A percentile compares a stretch with the other conserved stretches of the same genome.
phyloP scores from a whole-genome alignment of 805 yeast genomes.

The Ogataea zsoltii region DNA sequence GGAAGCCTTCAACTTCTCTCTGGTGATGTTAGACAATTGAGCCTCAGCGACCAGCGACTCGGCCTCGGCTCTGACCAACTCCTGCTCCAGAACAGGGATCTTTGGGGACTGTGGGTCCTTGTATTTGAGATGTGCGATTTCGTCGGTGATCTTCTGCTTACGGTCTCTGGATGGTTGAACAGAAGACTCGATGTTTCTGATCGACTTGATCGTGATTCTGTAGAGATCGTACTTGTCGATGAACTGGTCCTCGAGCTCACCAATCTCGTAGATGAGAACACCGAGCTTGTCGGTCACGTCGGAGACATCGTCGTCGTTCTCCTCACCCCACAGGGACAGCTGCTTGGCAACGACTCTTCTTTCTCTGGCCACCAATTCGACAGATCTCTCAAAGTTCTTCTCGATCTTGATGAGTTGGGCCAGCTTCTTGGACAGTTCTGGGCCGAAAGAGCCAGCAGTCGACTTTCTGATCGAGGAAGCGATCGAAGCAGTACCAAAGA shows the following conservation, averaged over 20 bases:
- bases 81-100: conserved; percentile 94
- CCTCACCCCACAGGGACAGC: conserved; percentile 96
- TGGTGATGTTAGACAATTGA: conserved; percentile 95
- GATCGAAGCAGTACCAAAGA: conserved; percentile 74
- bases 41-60: conserved; percentile 99
- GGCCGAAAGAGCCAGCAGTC: conserved; percentile 91
- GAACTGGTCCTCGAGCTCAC: conserved; percentile 97
- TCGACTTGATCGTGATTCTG: conserved; percentile 90
- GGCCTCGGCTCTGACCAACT: conserved; percentile 98
- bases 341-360: conserved; percentile 96
- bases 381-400: conserved; percentile 90
- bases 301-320: conserved; percentile 94
- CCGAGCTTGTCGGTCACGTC: conserved; percentile 98
- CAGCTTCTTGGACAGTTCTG: conserved; percentile 90
- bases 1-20: conserved; percentile 97
- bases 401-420: conserved; percentile 93
- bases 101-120: conserved; percentile 98
- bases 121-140: conserved; percentile 96
- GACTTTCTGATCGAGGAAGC: conserved; percentile 72
- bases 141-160: conserved; percentile 95
- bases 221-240: conserved; percentile 98
- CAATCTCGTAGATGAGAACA: conserved; percentile 91
- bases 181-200: conserved; percentile 95
- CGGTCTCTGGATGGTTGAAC: conserved; percentile 99
- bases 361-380: conserved; percentile 91